Evolutionary conservation across 2,329 filamentous ascomycete species (phyloP).

Genomic region (Fusarium mangiferae): DNA sequence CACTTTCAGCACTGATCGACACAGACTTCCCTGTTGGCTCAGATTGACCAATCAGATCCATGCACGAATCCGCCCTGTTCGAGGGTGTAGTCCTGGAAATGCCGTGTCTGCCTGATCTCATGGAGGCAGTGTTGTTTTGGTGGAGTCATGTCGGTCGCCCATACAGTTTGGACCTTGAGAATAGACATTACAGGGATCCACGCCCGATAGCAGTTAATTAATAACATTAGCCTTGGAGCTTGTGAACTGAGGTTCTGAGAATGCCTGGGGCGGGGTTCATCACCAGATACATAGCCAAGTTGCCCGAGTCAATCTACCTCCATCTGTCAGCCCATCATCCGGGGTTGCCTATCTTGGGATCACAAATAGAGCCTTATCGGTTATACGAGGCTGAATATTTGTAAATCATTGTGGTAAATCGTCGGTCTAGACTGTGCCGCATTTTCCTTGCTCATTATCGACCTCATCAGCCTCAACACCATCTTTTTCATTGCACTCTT

Average conservation of each 20-base stretch:
- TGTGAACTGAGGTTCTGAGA: background rate
- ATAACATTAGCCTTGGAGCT: background rate
- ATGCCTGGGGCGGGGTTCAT: conserved; percentile 10
- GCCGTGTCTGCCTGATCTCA: conserved; percentile 12
- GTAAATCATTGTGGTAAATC: background rate
- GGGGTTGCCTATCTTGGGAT: background rate
- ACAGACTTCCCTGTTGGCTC: background rate
- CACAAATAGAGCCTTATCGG: background rate
- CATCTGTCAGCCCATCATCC: background rate
- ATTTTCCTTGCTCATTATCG: background rate
- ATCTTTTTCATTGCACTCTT: background rate
- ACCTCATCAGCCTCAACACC: background rate
- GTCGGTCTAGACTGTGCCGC: background rate
- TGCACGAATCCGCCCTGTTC: background rate
- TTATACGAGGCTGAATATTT: background rate
- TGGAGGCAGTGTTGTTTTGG: conserved; percentile 1
- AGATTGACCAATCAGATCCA: background rate
- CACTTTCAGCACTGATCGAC: background rate
- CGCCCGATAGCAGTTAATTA: background rate
- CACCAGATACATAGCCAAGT: background rate
- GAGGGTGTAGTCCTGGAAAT: conserved; percentile 6
- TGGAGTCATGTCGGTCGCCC: background rate
- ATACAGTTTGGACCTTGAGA: rapidly evolving
- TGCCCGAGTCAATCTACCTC: background rate
- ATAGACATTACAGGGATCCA: background rate